Base-by-base conservation (phyloP, 139 green algal genomes). In the Limnomonas spitsbergensis region DNA sequence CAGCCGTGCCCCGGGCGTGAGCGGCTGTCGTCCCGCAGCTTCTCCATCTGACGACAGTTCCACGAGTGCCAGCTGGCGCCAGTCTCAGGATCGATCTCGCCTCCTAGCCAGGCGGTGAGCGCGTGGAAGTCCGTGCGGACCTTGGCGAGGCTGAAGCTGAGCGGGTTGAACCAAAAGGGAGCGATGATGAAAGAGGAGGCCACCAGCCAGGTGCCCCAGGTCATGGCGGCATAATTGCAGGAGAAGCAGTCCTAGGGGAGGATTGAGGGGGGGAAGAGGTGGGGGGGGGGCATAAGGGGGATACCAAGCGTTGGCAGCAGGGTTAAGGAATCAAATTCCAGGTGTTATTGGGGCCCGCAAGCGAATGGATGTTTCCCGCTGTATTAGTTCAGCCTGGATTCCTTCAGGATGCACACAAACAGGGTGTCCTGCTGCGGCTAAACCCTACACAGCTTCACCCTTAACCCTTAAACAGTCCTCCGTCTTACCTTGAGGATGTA, bases 91-190 rank as follows among this genome's bases (percentile, higher is more conserved):
- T 85, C 80, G 38, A 54, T 31, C 74, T 88, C 83, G 20, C 82
- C 83, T 20, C 71, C 40, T 75, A 85, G 76, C 75, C 80, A 85
- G 1, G 34, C 69, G 6, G 32, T 34, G 20, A 75, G 29, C 36
- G 69, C 69, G 24, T 75, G 4, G 6, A 40, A 75, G 9, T 75
- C 69, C 26, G 29, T 39, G 24, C 61, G 29, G 29, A 85, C 76
- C 76, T 85, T 85, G 39, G 54, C 37, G 27, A 52, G n/a, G 3
- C 32, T 67, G 70, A 85, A 85, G 34, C 53, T 40, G 37, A 82
- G 66, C 37, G 80, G 80, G 69, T 85, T 85, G 80, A 85, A 85
- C 74, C 69, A 95, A 82, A 93, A 94, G 53, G 91, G 91, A 24
- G 88, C 66, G 38, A 88, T 85, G 53, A 94, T 52, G n/a, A 94